Conservation (phyloP, 169 alveolate species). For the Plasmodium chabaudi region DNA sequence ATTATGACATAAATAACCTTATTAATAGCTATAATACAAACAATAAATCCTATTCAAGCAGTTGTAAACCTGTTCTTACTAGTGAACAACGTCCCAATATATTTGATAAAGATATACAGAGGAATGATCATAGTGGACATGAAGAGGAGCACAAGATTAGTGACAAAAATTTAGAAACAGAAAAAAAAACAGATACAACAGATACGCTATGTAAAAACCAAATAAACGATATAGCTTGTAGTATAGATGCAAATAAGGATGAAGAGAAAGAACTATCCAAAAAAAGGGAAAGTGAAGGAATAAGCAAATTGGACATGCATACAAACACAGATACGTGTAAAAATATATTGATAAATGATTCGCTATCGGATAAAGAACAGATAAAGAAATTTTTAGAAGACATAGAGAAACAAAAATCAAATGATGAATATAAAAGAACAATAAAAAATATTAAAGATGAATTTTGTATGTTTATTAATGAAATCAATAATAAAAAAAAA, state of each 20-base stretch:
- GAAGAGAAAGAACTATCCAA: background rate
- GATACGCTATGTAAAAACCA: background rate
- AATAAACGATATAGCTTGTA: background rate
- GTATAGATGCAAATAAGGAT: background rate
- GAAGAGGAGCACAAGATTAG: background rate
- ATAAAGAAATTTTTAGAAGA: constrained; percentile 8
- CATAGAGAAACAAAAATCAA: background rate
- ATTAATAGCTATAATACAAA: background rate
- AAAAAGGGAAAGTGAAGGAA: background rate
- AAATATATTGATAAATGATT: background rate
- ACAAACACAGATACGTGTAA: background rate
- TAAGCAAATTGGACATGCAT: background rate
- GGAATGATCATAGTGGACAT: background rate
- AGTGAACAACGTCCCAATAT: background rate
- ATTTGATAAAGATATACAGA: no score
- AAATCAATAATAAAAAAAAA: constrained; percentile 57
- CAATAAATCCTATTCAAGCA: background rate
- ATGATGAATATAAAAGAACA: constrained; percentile 32
- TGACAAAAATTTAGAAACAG: background rate
- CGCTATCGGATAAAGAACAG: background rate
- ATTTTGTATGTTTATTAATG: constrained; percentile 34
- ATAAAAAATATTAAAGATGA: constrained; percentile 23
- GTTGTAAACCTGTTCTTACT: background rate
- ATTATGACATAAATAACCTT: background rate
- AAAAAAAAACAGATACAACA: background rate